Evolutionary conservation across 179 eudicot genomes (phyloP), one percentile per base, ranked within the genome.

Genomic region (Corrigiola litoralis): DNA sequence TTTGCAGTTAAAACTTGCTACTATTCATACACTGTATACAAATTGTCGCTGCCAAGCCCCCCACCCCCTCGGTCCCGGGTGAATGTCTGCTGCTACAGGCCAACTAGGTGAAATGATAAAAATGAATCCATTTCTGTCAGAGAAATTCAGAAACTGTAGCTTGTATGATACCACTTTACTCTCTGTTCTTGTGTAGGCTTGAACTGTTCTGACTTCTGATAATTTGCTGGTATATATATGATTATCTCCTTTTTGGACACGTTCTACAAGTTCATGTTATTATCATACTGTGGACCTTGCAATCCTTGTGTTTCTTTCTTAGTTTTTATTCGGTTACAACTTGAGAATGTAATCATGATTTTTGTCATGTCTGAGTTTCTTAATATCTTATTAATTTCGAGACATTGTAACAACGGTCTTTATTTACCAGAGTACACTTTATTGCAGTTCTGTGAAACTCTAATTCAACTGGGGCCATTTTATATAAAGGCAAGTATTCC

Each of bases 391-490:
- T 27, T 27, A 41, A 23, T 42, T 60, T 45, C 31, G 28, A 4
- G 9, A 36, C 36, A 18, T 36, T 45, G 48, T 58, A 41, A 18
- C 18, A 3, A 24, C 40, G 53, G 41, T 48, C 27, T 50, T 27
- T 54, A 33, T 33, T 67, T 47, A 57, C 40, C 52, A 12, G 2
- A 5, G n/a, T 59, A 42, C 32, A 46, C 48, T 50, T 74, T 68
- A n/a, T 47, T 86, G 87, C 97, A 92, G 98, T 90, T 92, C 72
- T 80, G 98, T 53, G 90, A 87, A 76, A 86, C 97, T 38, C 84
- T 92, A 38, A 92, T 92, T 61, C 81, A 76, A 56, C 56, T 92
- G 83, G 98, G 98, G 58, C 98, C 98, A 66, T 92, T 92, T 61
- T 92, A 92, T 78, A 61, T 90, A 66, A 94, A 94, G 92, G 97